Evolutionary conservation across 371 early-diverging fungal genomes (phyloP).

Genomic region (Globomyces sp.): DNA sequence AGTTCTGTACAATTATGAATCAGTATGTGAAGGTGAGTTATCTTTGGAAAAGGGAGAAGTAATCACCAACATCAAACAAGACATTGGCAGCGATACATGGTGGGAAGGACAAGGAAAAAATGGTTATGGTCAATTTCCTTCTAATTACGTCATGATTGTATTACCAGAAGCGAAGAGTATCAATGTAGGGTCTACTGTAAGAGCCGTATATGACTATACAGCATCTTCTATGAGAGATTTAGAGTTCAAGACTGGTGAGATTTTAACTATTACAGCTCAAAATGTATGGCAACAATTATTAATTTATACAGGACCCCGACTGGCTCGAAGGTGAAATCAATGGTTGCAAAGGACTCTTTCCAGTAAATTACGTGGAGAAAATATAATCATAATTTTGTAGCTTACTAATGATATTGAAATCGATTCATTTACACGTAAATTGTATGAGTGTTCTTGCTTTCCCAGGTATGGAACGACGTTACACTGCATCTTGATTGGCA

Average conservation of each 20-base stretch:
- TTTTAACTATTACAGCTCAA: conserved; percentile 28
- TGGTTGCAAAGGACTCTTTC: conserved; percentile 74
- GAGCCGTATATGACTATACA: conserved; percentile 43
- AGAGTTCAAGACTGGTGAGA: conserved; percentile 39
- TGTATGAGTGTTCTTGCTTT: too few species aligned
- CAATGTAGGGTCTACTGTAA: background rate
- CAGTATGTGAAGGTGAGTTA: conserved; percentile 48
- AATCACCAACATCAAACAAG: conserved; percentile 28
- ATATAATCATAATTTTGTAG: conserved; percentile 4
- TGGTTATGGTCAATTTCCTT: conserved; percentile 46
- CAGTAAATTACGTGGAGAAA: conserved; percentile 71
- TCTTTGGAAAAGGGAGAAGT: conserved; percentile 36
- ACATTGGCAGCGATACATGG: conserved; percentile 47
- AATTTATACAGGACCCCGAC: conserved; percentile 33
- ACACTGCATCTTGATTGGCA: too few species aligned
- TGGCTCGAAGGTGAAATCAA: conserved; percentile 61
- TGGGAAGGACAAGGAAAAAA: conserved; percentile 45
- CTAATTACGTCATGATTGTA: conserved; percentile 27
- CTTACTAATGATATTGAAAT: background rate
- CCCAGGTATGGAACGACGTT: too few species aligned
- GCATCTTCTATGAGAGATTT: conserved; percentile 36
- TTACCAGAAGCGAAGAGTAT: background rate
- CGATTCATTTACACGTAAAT: too few species aligned
- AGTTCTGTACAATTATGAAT: conserved; percentile 42
- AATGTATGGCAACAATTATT: conserved; percentile 18